phyloP scores from a whole-genome alignment of 495 filamentous ascomycete genomes.

The Penicillium silybi region DNA sequence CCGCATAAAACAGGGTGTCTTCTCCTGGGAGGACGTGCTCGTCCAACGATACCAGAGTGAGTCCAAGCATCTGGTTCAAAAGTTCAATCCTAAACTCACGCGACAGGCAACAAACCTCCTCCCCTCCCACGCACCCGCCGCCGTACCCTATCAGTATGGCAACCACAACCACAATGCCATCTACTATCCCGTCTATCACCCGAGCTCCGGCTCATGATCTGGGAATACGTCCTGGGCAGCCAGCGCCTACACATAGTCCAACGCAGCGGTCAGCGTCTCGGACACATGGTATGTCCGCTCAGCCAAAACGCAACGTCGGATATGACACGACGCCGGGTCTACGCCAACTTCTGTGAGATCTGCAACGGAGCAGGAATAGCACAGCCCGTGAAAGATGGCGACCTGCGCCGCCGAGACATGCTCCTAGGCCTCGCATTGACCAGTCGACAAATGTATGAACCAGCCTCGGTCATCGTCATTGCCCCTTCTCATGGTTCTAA shows the following conservation, averaged over 20 bases:
- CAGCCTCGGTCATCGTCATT: neutral
- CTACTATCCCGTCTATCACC: conserved; percentile 39
- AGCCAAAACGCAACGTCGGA: neutral
- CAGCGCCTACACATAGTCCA: conserved; percentile 42
- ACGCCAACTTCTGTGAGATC: conserved; percentile 29
- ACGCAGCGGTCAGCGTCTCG: conserved; percentile 29
- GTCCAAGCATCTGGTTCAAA: conserved; percentile 2
- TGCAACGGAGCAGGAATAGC: conserved; percentile 32
- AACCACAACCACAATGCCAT: conserved; percentile 28
- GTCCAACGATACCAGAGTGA: conserved; percentile 45
- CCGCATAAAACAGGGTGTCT: conserved; percentile 39
- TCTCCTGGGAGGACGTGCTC: conserved; percentile 48
- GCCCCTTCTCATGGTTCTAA: neutral
- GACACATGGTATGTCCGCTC: conserved; percentile 34
- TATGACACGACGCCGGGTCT: neutral
- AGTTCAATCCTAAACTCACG: neutral
- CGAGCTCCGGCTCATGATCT: conserved; percentile 46
- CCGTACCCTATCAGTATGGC: conserved; percentile 1
- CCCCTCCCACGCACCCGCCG: conserved; percentile 21
- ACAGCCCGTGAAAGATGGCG: conserved; percentile 19
- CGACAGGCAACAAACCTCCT: conserved; percentile 38
- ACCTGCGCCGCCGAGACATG: conserved; percentile 1
- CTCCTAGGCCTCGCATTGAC: conserved; percentile 21
- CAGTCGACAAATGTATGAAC: conserved; percentile 24
- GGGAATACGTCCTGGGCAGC: conserved; percentile 37